phyloP scores from a whole-genome alignment of 371 early-diverging fungal genomes.

The Neoconidiobolus thromboides region DNA sequence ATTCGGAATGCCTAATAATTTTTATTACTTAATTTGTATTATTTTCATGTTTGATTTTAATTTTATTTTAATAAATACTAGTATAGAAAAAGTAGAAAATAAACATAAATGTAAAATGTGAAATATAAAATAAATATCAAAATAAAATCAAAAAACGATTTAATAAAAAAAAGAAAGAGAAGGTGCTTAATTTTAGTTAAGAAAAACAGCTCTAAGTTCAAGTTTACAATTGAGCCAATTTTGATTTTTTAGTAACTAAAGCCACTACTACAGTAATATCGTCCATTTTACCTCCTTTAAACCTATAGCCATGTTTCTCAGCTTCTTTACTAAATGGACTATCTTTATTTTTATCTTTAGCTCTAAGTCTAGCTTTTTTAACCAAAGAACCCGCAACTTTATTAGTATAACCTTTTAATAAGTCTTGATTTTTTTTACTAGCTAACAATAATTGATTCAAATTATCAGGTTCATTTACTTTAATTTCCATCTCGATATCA shows the following conservation, averaged over 20 bases:
- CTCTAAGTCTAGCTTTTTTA: slow-evolving; percentile 6
- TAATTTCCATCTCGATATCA: slow-evolving; percentile 25
- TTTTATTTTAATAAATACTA: no score
- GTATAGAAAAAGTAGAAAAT: no score
- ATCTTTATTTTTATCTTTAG: slow-evolving; percentile 4
- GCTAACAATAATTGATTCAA: not conserved
- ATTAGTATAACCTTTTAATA: slow-evolving; percentile 10
- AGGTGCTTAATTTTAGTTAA: no score
- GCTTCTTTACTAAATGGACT: slow-evolving; percentile 10
- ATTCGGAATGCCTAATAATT: no score
- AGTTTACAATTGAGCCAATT: no score
- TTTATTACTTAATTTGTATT: no score
- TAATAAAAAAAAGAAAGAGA: no score
- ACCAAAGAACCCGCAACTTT: slow-evolving; percentile 27
- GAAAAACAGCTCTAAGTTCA: no score
- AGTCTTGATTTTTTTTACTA: slow-evolving; percentile 16
- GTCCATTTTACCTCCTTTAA: slow-evolving; percentile 15
- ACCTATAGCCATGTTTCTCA: slow-evolving; percentile 1
- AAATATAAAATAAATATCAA: no score
- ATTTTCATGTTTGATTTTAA: no score
- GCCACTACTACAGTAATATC: slow-evolving; percentile 24
- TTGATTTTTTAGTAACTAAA: slow-evolving; percentile 8
- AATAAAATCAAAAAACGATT: no score
- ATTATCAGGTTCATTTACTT: slow-evolving; percentile 7
- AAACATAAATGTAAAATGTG: no score